Percentiles rank a stretch among this genome's conserved stretches.
Evolutionary conservation across 805 yeast genomes (phyloP).

Genomic region (Kazachstania bromeliacearum): DNA sequence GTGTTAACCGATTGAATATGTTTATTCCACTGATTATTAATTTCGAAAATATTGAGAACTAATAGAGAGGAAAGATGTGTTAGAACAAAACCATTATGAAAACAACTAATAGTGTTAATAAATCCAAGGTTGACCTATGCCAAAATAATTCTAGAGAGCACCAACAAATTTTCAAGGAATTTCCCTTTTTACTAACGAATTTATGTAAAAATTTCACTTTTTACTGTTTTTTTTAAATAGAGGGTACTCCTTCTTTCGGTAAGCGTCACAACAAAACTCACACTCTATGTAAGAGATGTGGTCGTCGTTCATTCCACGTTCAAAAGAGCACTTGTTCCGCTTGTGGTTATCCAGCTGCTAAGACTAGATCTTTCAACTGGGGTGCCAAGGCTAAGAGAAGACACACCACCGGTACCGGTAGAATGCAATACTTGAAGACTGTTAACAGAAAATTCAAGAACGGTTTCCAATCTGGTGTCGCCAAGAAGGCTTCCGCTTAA

Average conservation of each 20-base stretch:
- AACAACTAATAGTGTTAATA: too few species aligned
- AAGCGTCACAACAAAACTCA: constrained; percentile 99
- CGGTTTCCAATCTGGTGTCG: constrained; percentile 90
- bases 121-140: too few species aligned
- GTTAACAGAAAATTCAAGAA: constrained; percentile 97
- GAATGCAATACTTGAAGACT: constrained; percentile 95
- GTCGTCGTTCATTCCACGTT: constrained; percentile 96
- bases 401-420: constrained; percentile 99
- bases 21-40: too few species aligned
- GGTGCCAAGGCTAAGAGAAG: constrained; percentile 98
- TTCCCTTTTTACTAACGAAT: constrained; percentile 3
- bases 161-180: background rate
- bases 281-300: constrained; percentile 98
- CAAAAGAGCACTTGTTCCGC: constrained; percentile 98
- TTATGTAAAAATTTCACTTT: background rate
- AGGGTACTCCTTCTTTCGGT: constrained; percentile 99
- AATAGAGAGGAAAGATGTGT: too few species aligned
- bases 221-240: constrained; percentile 33
- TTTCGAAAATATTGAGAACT: too few species aligned
- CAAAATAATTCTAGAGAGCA: too few species aligned
- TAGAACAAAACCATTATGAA: too few species aligned
- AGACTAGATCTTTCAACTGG: constrained; percentile 99
- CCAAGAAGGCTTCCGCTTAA: constrained; percentile 54
- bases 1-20: too few species aligned
- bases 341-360: constrained; percentile 99